Evolutionary conservation across 2,329 filamentous ascomycete genomes (phyloP).

Genomic region (Penicillium sp.): DNA sequence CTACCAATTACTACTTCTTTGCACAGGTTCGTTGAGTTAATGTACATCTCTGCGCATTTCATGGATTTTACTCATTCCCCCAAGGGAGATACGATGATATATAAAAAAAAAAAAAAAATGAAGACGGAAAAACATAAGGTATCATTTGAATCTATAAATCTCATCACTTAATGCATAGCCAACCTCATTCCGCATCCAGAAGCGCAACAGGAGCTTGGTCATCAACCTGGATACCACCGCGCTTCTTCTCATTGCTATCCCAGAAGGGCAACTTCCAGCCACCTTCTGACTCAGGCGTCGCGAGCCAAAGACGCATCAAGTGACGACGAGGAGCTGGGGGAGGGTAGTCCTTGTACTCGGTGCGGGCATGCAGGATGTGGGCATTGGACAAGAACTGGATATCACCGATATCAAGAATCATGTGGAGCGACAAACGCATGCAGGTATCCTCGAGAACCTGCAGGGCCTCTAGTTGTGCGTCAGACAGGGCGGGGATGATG

Average conservation of each 20-base stretch:
- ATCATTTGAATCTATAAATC: conserved; percentile 10
- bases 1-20: neutral
- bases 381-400: conserved; percentile 83
- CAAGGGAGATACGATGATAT: no score
- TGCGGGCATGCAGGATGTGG: conserved; percentile 78
- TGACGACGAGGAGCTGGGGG: conserved; percentile 71
- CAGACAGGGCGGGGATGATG: conserved; percentile 69
- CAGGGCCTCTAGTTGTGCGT: conserved; percentile 66
- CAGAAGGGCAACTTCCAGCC: conserved; percentile 83
- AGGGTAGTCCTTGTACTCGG: conserved; percentile 71
- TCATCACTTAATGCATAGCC: conserved; percentile 35
- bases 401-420: conserved; percentile 82
- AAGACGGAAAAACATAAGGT: conserved; percentile 12
- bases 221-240: conserved; percentile 84
- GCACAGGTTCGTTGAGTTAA: no score
- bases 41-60: no score
- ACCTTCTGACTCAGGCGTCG: conserved; percentile 76
- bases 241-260: conserved; percentile 79
- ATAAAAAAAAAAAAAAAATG: neutral
- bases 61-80: no score
- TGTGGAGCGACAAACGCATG: conserved; percentile 71
- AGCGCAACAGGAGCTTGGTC: conserved; percentile 72
- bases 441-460: conserved; percentile 74
- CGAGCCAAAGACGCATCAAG: conserved; percentile 79
- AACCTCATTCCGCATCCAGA: conserved; percentile 69